Evolutionary conservation across 805 yeast species (phyloP).

Genomic region (Candida michaelii): DNA sequence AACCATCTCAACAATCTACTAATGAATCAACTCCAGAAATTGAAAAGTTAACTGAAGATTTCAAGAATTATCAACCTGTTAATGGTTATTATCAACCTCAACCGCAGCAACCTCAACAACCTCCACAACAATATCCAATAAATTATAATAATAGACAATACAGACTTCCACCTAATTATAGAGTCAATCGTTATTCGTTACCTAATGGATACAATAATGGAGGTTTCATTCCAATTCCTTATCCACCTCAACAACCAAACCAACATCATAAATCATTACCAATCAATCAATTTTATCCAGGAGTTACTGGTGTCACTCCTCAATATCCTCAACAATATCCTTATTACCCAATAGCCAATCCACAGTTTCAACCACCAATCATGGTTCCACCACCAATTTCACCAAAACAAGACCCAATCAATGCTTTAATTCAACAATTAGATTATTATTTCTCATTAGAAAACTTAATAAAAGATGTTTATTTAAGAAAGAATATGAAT

Average conservation of each 20-base stretch:
- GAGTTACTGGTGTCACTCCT: constrained; percentile 4
- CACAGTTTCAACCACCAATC: constrained; percentile 20
- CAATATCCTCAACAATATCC: constrained; percentile 11
- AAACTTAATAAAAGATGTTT: constrained; percentile 82
- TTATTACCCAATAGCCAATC: constrained; percentile 9
- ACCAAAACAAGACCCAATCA: constrained; percentile 45
- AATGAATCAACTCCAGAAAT: constrained; percentile 10
- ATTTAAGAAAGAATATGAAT: constrained; percentile 79
- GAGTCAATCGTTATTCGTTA: constrained; percentile 16
- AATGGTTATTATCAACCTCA: constrained; percentile 14
- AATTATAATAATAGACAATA: constrained; percentile 15
- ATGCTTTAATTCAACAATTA: constrained; percentile 58
- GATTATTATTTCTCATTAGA: constrained; percentile 90
- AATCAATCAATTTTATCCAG: constrained; percentile 12
- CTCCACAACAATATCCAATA: constrained; percentile 10
- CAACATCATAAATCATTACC: constrained; percentile 17
- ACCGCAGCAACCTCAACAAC: constrained; percentile 12
- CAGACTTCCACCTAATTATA: constrained; percentile 11
- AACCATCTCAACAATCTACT: not conserved
- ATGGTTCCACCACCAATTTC: constrained; percentile 48
- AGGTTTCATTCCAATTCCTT: constrained; percentile 13
- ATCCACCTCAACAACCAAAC: constrained; percentile 7
- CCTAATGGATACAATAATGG: constrained; percentile 12
- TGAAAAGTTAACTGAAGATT: constrained; percentile 11
- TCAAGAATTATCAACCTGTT: constrained; percentile 7